Percentiles rank a stretch among this genome's conserved stretches.
phyloP scores from a whole-genome alignment of 2,329 filamentous ascomycete genomes.

The Aspergillus sp. region DNA sequence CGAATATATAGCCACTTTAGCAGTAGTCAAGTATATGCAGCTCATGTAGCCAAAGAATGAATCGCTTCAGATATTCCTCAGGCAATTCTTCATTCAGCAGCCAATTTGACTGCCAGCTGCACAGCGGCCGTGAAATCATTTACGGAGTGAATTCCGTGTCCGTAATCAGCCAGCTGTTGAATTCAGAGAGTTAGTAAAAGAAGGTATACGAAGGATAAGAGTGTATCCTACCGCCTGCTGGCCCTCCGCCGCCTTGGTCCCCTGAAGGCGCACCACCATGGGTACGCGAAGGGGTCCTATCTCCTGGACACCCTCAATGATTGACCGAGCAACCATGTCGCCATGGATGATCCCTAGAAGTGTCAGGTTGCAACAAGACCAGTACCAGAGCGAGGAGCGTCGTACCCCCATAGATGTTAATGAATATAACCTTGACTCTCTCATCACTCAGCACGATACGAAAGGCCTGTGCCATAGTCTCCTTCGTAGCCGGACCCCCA shows the following conservation, averaged over 20 bases:
- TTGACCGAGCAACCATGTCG: slow-evolving; percentile 54
- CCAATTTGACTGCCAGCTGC: too few relatives aligned
- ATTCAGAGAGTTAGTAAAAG: too few relatives aligned
- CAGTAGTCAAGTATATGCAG: too few relatives aligned
- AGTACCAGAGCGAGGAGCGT: not conserved
- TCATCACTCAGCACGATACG: slow-evolving; percentile 25
- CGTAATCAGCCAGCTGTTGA: too few relatives aligned
- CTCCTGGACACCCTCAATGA: slow-evolving; percentile 35
- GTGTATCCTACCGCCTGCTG: too few relatives aligned
- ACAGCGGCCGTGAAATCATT: too few relatives aligned
- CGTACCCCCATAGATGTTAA: slow-evolving; percentile 52
- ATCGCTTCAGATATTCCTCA: too few relatives aligned
- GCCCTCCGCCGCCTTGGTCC: slow-evolving; percentile 38
- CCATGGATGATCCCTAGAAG: slow-evolving; percentile 45
- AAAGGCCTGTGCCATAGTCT: slow-evolving; percentile 30
- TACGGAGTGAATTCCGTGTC: too few relatives aligned
- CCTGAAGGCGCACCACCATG: slow-evolving; percentile 50
- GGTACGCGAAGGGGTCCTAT: slow-evolving; percentile 37
- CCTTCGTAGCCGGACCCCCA: slow-evolving; percentile 30
- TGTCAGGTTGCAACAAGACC: not conserved
- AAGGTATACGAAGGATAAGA: too few relatives aligned
- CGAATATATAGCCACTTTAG: too few relatives aligned
- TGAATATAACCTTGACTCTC: slow-evolving; percentile 44
- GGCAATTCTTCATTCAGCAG: too few relatives aligned
- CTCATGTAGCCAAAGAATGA: too few relatives aligned